A percentile compares a stretch with the other conserved stretches of the same genome.
Evolutionary conservation across 495 filamentous ascomycete species (phyloP).

Genomic region (Xylaria sp.): DNA sequence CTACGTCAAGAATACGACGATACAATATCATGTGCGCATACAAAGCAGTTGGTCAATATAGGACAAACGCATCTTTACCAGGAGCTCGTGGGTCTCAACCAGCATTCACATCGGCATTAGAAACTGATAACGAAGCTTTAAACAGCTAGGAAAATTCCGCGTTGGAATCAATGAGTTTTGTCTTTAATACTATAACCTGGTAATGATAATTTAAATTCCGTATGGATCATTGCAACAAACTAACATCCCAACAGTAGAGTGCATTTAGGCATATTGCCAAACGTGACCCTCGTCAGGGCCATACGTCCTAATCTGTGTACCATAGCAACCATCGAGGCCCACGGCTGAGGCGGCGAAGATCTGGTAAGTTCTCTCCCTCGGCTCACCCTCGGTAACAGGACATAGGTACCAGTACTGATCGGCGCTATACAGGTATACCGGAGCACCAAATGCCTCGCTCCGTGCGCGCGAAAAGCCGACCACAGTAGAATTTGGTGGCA

Average conservation of each 20-base stretch:
- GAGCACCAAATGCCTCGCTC: slow-evolving; percentile 33
- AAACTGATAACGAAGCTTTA: not conserved
- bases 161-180: not conserved
- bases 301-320: not conserved
- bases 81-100: not conserved
- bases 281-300: not conserved
- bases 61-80: not conserved
- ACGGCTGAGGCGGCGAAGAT: slow-evolving; percentile 19
- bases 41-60: not conserved
- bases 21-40: not conserved
- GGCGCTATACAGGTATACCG: slow-evolving; percentile 16
- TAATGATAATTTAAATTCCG: not conserved
- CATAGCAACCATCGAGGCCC: not conserved
- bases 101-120: slow-evolving; percentile 4
- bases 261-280: slow-evolving; percentile 20
- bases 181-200: not conserved
- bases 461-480: slow-evolving; percentile 29
- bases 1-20: not conserved
- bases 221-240: not conserved
- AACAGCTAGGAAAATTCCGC: not conserved
- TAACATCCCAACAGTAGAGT: not conserved
- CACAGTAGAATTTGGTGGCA: slow-evolving; percentile 30
- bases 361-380: slow-evolving; percentile 33
- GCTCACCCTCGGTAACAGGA: slow-evolving; percentile 31
- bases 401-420: slow-evolving; percentile 29